Conservation (phyloP, 179 eudicot species). For the Beta macrorhiza region DNA sequence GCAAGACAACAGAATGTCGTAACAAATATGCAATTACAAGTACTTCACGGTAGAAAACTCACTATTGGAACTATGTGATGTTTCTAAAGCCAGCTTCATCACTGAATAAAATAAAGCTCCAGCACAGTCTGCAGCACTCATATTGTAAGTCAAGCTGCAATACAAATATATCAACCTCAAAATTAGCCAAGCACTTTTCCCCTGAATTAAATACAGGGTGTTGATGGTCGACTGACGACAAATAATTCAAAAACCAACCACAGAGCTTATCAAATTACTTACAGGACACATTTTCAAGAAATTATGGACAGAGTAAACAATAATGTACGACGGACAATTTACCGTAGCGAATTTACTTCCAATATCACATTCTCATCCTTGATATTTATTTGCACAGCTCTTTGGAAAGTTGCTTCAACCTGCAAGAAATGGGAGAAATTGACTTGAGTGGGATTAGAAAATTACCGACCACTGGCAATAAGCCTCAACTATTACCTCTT, state of each 20-base stretch:
- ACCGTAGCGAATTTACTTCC: slow-evolving; percentile 92
- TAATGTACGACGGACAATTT: slow-evolving; percentile 21
- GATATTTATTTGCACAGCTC: slow-evolving; percentile 78
- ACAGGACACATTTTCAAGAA: slow-evolving; percentile 9
- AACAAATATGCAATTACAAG: not conserved
- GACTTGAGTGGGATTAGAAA: slow-evolving; percentile 5
- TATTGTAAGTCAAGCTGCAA: slow-evolving; percentile 83
- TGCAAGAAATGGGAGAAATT: slow-evolving; percentile 27
- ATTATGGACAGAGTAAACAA: slow-evolving; percentile 8
- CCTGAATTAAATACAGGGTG: not conserved
- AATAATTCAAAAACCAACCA: not conserved
- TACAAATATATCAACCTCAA: slow-evolving; percentile 9
- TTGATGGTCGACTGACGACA: not conserved
- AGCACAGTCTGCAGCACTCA: slow-evolving; percentile 80
- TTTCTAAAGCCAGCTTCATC: slow-evolving; percentile 69
- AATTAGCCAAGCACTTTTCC: not conserved
- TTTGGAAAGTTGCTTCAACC: slow-evolving; percentile 91
- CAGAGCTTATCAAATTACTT: not conserved
- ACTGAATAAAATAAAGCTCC: slow-evolving; percentile 83
- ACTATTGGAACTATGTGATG: slow-evolving; percentile 60
- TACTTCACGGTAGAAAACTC: slow-evolving; percentile 32
- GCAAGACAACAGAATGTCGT: not conserved
- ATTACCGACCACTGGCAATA: not conserved
- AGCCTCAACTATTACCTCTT: slow-evolving; percentile 53
- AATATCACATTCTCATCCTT: slow-evolving; percentile 68